Percentiles rank a stretch among this genome's conserved stretches.
Evolutionary conservation across 2,329 filamentous ascomycete species (phyloP).

Genomic region (Pseudocercospora cruenta): DNA sequence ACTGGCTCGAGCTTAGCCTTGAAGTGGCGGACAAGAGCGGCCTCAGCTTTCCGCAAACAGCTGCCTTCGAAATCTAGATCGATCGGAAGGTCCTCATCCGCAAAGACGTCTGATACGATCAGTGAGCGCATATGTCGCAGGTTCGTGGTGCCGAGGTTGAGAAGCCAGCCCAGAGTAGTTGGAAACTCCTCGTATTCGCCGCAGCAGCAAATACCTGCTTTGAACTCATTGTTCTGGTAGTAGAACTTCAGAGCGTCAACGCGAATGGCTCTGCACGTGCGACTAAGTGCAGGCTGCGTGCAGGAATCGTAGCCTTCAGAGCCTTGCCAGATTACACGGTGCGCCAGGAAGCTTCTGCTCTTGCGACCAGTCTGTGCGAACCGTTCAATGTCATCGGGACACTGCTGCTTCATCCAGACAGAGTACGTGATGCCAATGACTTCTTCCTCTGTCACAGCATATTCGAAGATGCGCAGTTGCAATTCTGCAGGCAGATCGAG

Average conservation of each 20-base stretch:
- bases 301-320: not conserved
- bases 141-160: not conserved
- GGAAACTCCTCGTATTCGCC: not conserved
- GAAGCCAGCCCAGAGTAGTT: not conserved
- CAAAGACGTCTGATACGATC: too few relatives aligned
- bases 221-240: not conserved
- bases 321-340: not conserved
- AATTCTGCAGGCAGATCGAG: not conserved
- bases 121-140: too few relatives aligned
- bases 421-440: not conserved
- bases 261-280: not conserved
- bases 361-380: too few relatives aligned
- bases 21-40: too few relatives aligned
- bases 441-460: not conserved
- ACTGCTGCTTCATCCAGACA: not conserved
- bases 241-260: constrained; percentile 1
- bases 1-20: too few relatives aligned
- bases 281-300: not conserved
- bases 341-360: too few relatives aligned
- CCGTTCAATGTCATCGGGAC: not conserved
- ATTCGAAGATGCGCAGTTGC: constrained; percentile 1
- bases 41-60: too few relatives aligned
- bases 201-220: not conserved
- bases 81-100: too few relatives aligned
- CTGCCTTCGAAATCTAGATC: too few relatives aligned